Evolutionary conservation across 2,329 filamentous ascomycete genomes (phyloP).

Genomic region (Epichloe uncinata): DNA sequence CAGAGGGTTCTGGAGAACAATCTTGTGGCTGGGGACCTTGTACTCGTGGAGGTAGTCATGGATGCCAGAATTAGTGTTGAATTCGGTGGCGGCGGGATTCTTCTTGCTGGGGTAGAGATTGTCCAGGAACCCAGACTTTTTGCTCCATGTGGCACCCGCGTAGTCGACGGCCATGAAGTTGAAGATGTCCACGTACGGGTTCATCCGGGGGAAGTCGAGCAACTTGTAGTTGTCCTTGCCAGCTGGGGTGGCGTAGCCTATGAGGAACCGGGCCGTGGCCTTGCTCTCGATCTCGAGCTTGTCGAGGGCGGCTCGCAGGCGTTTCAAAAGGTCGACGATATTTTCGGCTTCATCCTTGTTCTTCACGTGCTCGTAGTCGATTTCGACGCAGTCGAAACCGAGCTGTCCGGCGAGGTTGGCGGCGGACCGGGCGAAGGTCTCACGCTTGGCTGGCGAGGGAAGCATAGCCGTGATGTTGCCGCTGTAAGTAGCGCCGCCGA

Average conservation of each 20-base stretch:
- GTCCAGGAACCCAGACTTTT: slow-evolving; percentile 47
- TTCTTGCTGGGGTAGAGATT: slow-evolving; percentile 47
- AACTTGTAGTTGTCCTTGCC: slow-evolving; percentile 33
- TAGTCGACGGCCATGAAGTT: slow-evolving; percentile 58
- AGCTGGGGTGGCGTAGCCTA: slow-evolving; percentile 37
- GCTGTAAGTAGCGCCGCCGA: slow-evolving; percentile 72
- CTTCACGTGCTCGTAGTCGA: slow-evolving; percentile 43
- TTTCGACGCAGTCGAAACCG: slow-evolving; percentile 28
- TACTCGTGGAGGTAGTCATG: slow-evolving; percentile 35
- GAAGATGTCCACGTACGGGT: slow-evolving; percentile 43
- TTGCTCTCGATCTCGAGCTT: slow-evolving; percentile 20
- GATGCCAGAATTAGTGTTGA: slow-evolving; percentile 54
- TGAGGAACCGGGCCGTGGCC: slow-evolving; percentile 31
- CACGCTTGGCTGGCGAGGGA: slow-evolving; percentile 48
- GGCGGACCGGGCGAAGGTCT: slow-evolving; percentile 53
- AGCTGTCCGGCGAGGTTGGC: slow-evolving; percentile 11
- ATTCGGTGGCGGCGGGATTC: slow-evolving; percentile 48
- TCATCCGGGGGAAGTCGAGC: slow-evolving; percentile 39
- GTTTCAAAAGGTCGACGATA: slow-evolving; percentile 28
- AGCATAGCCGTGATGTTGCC: slow-evolving; percentile 41
- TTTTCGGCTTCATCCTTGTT: slow-evolving; percentile 24
- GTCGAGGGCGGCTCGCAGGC: slow-evolving; percentile 30
- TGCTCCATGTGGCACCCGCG: slow-evolving; percentile 50
- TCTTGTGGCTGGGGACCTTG: slow-evolving; percentile 43
- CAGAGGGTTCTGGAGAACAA: slow-evolving; percentile 63